Evolutionary conservation across 345 rosid species (phyloP).

Genomic region (Linum trigynum): DNA sequence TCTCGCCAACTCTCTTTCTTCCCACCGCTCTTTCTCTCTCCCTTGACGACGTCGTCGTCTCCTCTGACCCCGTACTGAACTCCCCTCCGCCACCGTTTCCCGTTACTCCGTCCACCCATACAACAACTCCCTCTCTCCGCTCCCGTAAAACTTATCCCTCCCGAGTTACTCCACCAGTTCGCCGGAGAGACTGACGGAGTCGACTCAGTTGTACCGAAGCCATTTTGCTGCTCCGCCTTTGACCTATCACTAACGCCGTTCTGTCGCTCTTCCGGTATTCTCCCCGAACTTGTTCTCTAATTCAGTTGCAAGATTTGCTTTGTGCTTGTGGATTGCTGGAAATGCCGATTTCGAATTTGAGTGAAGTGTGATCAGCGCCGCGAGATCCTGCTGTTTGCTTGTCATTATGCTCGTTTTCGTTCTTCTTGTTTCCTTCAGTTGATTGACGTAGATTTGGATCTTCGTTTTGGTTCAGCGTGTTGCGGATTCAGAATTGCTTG

Average conservation of each 20-base stretch:
- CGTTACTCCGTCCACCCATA: background rate
- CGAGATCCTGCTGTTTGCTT: conserved; percentile 21
- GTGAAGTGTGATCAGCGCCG: conserved; percentile 2
- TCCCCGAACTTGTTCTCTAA: background rate
- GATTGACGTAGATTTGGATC: conserved; percentile 16
- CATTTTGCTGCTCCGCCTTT: background rate
- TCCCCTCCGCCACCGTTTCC: conserved; percentile 11
- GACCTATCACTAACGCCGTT: conserved; percentile 1
- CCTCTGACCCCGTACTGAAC: conserved; percentile 2
- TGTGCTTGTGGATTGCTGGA: background rate
- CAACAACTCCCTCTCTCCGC: background rate
- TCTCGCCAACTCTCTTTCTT: background rate
- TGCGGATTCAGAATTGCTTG: background rate
- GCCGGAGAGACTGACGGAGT: background rate
- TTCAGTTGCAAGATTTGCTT: background rate
- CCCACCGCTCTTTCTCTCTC: background rate
- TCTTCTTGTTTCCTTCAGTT: background rate
- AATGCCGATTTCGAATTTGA: background rate
- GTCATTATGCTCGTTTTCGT: background rate
- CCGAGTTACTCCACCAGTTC: conserved; percentile 9
- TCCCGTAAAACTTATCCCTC: conserved; percentile 1
- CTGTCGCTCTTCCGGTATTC: conserved; percentile 6
- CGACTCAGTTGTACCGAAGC: background rate
- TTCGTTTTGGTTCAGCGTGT: conserved; percentile 6
- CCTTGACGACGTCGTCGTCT: conserved; percentile 3